A percentile compares a stretch with the other conserved stretches of the same genome.
phyloP scores from a whole-genome alignment of 2,329 filamentous ascomycete species.

The Colletotrichum siamense region DNA sequence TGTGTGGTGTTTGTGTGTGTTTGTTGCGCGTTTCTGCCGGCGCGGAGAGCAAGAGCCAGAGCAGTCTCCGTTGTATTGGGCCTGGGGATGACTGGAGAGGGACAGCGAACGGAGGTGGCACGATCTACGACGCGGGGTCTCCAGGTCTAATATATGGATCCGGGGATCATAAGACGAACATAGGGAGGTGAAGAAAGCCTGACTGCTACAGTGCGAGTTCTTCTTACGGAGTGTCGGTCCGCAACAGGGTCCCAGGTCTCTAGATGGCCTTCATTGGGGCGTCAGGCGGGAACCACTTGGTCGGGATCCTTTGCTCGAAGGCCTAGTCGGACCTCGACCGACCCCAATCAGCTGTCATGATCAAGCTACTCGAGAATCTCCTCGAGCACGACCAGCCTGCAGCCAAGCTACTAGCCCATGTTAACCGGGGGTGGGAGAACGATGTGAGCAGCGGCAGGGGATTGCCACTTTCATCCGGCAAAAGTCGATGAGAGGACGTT shows the following conservation, averaged over 20 bases:
- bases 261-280: background rate
- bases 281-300: conserved; percentile 10
- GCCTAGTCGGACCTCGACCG: background rate
- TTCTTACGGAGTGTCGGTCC: background rate
- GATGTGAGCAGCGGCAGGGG: conserved; percentile 6
- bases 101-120: background rate
- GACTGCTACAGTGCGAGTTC: background rate
- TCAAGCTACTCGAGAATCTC: background rate
- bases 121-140: conserved; percentile 3
- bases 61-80: background rate
- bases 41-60: conserved; percentile 2
- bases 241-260: background rate
- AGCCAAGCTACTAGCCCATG: background rate
- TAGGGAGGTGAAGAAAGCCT: background rate
- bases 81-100: background rate
- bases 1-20: background rate
- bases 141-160: conserved; percentile 18
- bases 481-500: conserved; percentile 13
- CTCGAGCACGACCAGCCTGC: background rate
- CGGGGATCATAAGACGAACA: conserved; percentile 4
- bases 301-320: conserved; percentile 11
- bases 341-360: conserved; percentile 6
- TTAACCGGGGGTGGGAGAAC: background rate
- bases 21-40: background rate
- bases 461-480: conserved; percentile 11